Evolutionary conservation across 2,329 filamentous ascomycete species (phyloP).

Genomic region (Phyllosticta citrichinensis): DNA sequence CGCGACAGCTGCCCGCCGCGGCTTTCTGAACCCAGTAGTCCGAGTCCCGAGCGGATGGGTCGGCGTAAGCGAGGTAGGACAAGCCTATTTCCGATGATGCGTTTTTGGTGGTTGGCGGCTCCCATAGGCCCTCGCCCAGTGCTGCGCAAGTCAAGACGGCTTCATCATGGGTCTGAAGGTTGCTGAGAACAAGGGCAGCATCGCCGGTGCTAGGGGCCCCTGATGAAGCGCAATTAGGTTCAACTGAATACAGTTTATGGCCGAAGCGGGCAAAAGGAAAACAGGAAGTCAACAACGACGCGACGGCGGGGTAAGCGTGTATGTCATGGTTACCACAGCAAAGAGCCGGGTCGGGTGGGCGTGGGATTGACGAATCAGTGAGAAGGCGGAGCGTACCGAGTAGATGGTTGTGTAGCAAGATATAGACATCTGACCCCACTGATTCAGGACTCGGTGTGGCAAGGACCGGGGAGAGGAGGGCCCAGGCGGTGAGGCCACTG

Average conservation of each 20-base stretch:
- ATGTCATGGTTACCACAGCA: not conserved
- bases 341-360: not conserved
- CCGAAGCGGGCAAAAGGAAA: not conserved
- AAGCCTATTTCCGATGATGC: conserved; percentile 1
- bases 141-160: conserved; percentile 10
- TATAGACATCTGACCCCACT: conserved; percentile 19
- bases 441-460: conserved; percentile 16
- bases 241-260: not conserved
- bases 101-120: not conserved
- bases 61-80: conserved; percentile 8
- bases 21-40: conserved; percentile 12
- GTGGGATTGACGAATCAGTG: not conserved
- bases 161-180: conserved; percentile 8
- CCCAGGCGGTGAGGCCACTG: not conserved
- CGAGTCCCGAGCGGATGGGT: not conserved
- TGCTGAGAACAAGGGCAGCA: conserved; percentile 11
- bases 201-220: not conserved
- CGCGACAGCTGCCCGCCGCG: not conserved
- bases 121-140: conserved; percentile 12
- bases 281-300: not conserved
- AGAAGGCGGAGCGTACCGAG: conserved; percentile 9
- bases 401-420: conserved; percentile 15
- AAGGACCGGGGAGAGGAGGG: conserved; percentile 5
- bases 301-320: not conserved
- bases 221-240: not conserved